Evolutionary conservation across 441 rosid species (phyloP).

Genomic region (Metrosideros polymorpha): DNA sequence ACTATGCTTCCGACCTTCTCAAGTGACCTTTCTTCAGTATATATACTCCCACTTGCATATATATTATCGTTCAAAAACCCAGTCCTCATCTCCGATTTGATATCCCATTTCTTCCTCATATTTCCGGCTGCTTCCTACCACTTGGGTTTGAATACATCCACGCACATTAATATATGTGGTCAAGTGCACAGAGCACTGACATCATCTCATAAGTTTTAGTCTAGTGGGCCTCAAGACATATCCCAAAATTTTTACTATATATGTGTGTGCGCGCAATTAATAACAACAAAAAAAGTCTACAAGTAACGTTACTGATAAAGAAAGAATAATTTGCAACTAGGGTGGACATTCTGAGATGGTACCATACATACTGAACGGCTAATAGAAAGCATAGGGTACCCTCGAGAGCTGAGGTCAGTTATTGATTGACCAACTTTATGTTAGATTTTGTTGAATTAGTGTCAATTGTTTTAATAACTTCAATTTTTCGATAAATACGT

Average conservation of each 20-base stretch:
- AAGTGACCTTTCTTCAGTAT: background rate
- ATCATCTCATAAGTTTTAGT: background rate
- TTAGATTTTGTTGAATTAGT: background rate
- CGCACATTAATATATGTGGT: background rate
- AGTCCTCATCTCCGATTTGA: background rate
- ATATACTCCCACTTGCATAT: background rate
- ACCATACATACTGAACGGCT: background rate
- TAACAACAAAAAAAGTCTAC: too few species aligned
- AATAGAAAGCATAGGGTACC: background rate
- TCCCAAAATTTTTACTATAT: background rate
- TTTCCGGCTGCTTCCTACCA: background rate
- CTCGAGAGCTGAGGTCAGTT: background rate
- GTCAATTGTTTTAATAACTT: background rate
- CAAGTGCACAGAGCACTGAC: background rate
- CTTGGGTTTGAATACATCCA: background rate
- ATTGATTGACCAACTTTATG: background rate
- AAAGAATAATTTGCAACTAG: background rate
- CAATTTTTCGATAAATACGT: background rate
- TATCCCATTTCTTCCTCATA: background rate
- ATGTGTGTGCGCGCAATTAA: too few species aligned
- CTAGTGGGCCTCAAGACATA: background rate
- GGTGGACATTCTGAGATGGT: background rate
- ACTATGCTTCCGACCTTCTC: background rate
- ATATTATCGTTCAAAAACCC: background rate
- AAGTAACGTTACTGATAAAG: too few species aligned